A percentile compares a stretch with the other conserved stretches of the same genome.
phyloP scores from a whole-genome alignment of 1,284 basidiomycete genomes.

The Marasmius sp. region DNA sequence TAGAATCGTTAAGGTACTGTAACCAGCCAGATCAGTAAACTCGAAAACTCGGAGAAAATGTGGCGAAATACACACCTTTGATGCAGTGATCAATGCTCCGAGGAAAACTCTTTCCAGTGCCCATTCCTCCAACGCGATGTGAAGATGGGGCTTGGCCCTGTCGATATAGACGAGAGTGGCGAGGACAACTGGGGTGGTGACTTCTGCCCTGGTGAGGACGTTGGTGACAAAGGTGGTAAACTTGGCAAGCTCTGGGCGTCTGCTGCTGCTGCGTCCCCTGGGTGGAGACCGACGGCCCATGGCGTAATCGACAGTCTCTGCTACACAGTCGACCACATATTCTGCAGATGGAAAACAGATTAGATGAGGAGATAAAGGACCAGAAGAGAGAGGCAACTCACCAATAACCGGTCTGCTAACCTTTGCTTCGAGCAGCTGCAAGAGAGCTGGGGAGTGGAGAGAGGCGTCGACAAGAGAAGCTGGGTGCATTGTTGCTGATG shows the following conservation, averaged over 20 bases:
- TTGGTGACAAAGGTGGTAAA: slow-evolving; percentile 64
- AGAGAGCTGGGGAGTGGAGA: slow-evolving; percentile 58
- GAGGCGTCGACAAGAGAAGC: slow-evolving; percentile 64
- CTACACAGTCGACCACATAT: slow-evolving; percentile 63
- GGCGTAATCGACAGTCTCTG: slow-evolving; percentile 72
- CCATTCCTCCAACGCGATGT: slow-evolving; percentile 76
- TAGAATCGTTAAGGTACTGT: slow-evolving; percentile 73
- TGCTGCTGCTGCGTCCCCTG: slow-evolving; percentile 45
- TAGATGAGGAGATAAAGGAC: slow-evolving; percentile 1
- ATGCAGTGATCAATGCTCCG: slow-evolving; percentile 68
- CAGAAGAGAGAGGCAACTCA: slow-evolving; percentile 33
- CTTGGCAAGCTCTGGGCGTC: slow-evolving; percentile 49
- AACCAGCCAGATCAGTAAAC: slow-evolving; percentile 16
- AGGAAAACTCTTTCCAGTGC: slow-evolving; percentile 77
- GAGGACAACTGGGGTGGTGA: slow-evolving; percentile 62
- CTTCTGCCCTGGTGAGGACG: slow-evolving; percentile 67
- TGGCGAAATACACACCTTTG: slow-evolving; percentile 53
- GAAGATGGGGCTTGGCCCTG: slow-evolving; percentile 68
- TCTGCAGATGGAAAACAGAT: slow-evolving; percentile 38
- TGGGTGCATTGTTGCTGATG: slow-evolving; percentile 46
- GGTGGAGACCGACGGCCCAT: slow-evolving; percentile 54
- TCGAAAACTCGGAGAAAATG: slow-evolving; percentile 5
- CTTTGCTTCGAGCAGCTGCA: slow-evolving; percentile 63
- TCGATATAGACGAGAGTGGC: slow-evolving; percentile 69
- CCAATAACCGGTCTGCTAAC: slow-evolving; percentile 59